Percentiles rank a stretch among this genome's conserved stretches.
phyloP scores from a whole-genome alignment of 139 green algal genomes.

The Axilococcus clingmanii region DNA sequence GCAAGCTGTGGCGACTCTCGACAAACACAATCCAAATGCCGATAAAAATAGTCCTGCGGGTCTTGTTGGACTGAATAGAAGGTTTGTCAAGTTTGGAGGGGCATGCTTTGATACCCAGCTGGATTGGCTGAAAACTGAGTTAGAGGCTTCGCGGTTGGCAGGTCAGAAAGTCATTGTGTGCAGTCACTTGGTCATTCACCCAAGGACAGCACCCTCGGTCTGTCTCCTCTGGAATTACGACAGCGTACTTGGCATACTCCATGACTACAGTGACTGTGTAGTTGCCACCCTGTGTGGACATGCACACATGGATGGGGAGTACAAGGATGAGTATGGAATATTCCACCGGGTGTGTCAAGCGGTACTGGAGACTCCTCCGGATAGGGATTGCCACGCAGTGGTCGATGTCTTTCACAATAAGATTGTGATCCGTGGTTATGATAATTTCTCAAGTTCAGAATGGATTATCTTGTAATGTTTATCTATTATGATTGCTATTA shows the following conservation, averaged over 20 bases:
- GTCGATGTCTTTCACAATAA: conserved; percentile 31
- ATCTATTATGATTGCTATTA: too few relatives aligned
- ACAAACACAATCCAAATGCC: conserved; percentile 52
- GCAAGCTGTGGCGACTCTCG: conserved; percentile 34
- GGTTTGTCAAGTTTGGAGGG: conserved; percentile 80
- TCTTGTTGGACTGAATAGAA: conserved; percentile 33
- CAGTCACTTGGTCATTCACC: conserved; percentile 37
- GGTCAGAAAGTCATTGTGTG: conserved; percentile 37
- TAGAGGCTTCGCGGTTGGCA: conserved; percentile 11
- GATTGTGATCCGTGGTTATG: conserved; percentile 32
- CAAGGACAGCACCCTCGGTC: conserved; percentile 26
- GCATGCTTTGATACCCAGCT: conserved; percentile 56
- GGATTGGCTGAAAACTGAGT: conserved; percentile 48
- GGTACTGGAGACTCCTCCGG: conserved; percentile 51
- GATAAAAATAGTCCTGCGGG: conserved; percentile 57
- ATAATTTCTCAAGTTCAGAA: background rate
- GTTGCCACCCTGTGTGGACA: conserved; percentile 54
- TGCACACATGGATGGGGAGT: conserved; percentile 35
- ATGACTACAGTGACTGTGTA: conserved; percentile 21
- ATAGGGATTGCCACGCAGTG: conserved; percentile 40
- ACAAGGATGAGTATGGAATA: conserved; percentile 35
- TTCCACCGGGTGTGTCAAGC: conserved; percentile 54
- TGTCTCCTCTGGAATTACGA: conserved; percentile 70
- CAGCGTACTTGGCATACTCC: conserved; percentile 31
- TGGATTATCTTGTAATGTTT: too few relatives aligned